Evolutionary conservation across 1,284 basidiomycete species (phyloP).

Genomic region (Phellinidium pouzarii): DNA sequence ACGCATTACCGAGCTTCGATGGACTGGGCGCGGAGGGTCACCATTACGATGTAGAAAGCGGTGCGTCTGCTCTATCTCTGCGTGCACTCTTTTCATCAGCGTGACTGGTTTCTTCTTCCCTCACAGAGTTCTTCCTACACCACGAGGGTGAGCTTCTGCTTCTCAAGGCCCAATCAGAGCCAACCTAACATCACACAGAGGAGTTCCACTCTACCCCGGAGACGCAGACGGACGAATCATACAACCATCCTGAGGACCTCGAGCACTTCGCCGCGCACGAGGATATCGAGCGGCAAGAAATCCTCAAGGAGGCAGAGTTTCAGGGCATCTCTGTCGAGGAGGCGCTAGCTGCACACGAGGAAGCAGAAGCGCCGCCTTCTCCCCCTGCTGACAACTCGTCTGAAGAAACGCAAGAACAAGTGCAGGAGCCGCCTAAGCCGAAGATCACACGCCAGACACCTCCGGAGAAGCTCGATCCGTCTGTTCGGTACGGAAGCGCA

Average conservation of each 20-base stretch:
- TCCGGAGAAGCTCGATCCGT: constrained; percentile 61
- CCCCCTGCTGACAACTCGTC: constrained; percentile 22
- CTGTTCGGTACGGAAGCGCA: constrained; percentile 50
- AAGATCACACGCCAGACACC: constrained; percentile 50
- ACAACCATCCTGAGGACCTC: constrained; percentile 86
- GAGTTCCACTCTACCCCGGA: constrained; percentile 93
- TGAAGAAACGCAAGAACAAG: constrained; percentile 22
- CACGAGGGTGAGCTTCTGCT: constrained; percentile 70
- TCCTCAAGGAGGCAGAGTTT: constrained; percentile 72
- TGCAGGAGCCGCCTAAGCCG: constrained; percentile 27
- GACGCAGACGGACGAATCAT: constrained; percentile 93
- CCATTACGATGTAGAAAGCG: constrained; percentile 87
- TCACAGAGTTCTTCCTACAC: constrained; percentile 79
- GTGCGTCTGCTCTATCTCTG: constrained; percentile 35
- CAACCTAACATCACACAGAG: constrained; percentile 38
- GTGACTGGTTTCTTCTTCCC: constrained; percentile 8
- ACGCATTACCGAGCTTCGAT: constrained; percentile 82
- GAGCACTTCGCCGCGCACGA: constrained; percentile 89
- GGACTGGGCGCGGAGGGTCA: constrained; percentile 86
- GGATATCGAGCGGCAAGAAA: constrained; percentile 81
- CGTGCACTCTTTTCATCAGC: not conserved
- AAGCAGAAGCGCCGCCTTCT: constrained; percentile 15
- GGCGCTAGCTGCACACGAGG: constrained; percentile 46
- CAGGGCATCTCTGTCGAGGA: constrained; percentile 77
- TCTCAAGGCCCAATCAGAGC: constrained; percentile 2